These are phyloP conservation scores for Musa schizocarpa DNA, from an alignment of 176 grass and related monocot genomes.

Conservation along the genomic window DNA sequence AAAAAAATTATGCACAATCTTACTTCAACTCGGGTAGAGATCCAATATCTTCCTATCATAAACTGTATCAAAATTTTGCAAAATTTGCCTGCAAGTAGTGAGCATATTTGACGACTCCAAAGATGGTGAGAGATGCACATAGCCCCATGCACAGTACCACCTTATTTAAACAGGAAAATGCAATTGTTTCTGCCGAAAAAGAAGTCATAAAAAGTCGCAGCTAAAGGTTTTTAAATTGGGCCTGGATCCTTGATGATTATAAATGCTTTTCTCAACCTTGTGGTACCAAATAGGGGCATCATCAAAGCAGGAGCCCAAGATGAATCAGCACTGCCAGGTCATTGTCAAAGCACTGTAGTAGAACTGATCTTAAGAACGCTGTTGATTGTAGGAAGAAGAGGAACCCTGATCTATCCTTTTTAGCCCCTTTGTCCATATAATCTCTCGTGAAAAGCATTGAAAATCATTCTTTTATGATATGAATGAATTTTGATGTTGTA, in stretches of 20 bases:
- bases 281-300: background rate
- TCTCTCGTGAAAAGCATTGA: background rate
- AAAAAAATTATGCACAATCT: constrained; percentile 13
- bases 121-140: constrained; percentile 5
- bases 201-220: constrained; percentile 1
- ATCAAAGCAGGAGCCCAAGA: background rate
- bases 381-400: background rate
- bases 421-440: background rate
- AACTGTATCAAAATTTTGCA: constrained; percentile 8
- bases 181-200: background rate
- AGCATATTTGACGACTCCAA: constrained; percentile 2
- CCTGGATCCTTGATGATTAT: constrained; percentile 8
- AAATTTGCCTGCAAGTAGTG: constrained; percentile 2
- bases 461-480: background rate
- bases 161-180: constrained; percentile 3
- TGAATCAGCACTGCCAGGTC: background rate
- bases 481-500: background rate
- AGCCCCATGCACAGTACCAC: background rate
- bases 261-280: background rate
- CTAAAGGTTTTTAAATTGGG: background rate
- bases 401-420: background rate
- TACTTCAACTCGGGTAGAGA: background rate
- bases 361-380: background rate
- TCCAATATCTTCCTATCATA: constrained; percentile 5
- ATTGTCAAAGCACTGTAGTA: background rate